Evolutionary conservation across 331 rosid genomes (phyloP).

Genomic region (Quercus phellos): DNA sequence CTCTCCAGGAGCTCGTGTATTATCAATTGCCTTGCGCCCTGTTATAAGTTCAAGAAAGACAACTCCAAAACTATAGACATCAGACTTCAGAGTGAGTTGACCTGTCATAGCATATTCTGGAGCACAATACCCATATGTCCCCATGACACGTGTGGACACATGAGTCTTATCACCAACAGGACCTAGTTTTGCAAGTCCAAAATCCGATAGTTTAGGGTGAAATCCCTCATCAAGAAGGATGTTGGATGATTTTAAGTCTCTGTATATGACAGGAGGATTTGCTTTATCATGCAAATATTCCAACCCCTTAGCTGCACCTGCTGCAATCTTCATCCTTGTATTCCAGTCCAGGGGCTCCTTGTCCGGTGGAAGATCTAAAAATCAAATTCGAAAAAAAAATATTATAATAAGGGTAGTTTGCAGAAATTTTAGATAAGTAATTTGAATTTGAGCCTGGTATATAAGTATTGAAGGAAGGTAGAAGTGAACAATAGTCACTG

Average conservation of each 20-base stretch:
- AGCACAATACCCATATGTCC: constrained; percentile 85
- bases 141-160: constrained; percentile 75
- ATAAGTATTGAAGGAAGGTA: background rate
- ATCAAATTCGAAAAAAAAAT: background rate
- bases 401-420: constrained; percentile 10
- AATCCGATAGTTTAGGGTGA: constrained; percentile 74
- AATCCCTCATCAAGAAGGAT: constrained; percentile 69
- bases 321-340: constrained; percentile 82
- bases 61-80: constrained; percentile 83
- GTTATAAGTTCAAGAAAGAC: constrained; percentile 79
- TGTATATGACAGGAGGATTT: constrained; percentile 64
- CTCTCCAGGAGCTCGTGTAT: constrained; percentile 48
- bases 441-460: background rate
- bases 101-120: constrained; percentile 87
- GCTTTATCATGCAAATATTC: constrained; percentile 81
- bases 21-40: constrained; percentile 75
- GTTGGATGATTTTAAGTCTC: constrained; percentile 81
- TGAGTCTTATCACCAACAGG: constrained; percentile 77
- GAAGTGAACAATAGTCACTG: background rate
- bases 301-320: constrained; percentile 80
- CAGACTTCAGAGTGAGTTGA: constrained; percentile 73
- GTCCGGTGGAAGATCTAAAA: constrained; percentile 58
- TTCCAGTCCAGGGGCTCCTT: constrained; percentile 79
- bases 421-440: background rate
- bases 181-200: constrained; percentile 79